A percentile compares a stretch with the other conserved stretches of the same genome.
phyloP scores from a whole-genome alignment of 1,139 yeast species.

The Yamadazyma songkhlaensis region DNA sequence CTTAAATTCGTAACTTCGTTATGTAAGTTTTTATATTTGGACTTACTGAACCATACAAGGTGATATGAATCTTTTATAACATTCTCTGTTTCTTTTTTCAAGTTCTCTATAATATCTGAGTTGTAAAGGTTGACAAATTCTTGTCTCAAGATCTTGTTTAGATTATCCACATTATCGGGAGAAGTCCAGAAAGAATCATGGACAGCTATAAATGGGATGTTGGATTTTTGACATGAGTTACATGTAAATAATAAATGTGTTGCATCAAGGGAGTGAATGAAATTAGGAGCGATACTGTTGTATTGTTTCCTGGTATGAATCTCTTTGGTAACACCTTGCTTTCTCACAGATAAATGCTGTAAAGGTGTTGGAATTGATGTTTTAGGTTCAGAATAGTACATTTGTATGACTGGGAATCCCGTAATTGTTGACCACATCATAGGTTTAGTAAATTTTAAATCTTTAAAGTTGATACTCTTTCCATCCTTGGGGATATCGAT shows the following conservation, averaged over 20 bases:
- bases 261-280: slow-evolving; percentile 72
- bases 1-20: background rate
- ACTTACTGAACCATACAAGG: slow-evolving; percentile 31
- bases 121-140: slow-evolving; percentile 33
- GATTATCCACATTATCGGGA: slow-evolving; percentile 72
- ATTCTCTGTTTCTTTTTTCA: slow-evolving; percentile 25
- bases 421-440: slow-evolving; percentile 45
- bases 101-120: slow-evolving; percentile 22
- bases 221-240: slow-evolving; percentile 61
- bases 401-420: slow-evolving; percentile 44
- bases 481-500: slow-evolving; percentile 16
- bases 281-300: slow-evolving; percentile 45
- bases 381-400: slow-evolving; percentile 21
- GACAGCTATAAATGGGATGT: slow-evolving; percentile 84
- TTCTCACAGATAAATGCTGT: slow-evolving; percentile 23
- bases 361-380: slow-evolving; percentile 20
- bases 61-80: slow-evolving; percentile 28
- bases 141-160: slow-evolving; percentile 71
- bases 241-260: slow-evolving; percentile 95
- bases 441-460: slow-evolving; percentile 22
- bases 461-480: slow-evolving; percentile 16
- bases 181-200: slow-evolving; percentile 99
- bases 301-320: slow-evolving; percentile 31
- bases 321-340: slow-evolving; percentile 18
- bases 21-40: slow-evolving; percentile 18